Evolutionary conservation across 2,329 filamentous ascomycete species (phyloP).

Genomic region (Cryphonectria naterciae): DNA sequence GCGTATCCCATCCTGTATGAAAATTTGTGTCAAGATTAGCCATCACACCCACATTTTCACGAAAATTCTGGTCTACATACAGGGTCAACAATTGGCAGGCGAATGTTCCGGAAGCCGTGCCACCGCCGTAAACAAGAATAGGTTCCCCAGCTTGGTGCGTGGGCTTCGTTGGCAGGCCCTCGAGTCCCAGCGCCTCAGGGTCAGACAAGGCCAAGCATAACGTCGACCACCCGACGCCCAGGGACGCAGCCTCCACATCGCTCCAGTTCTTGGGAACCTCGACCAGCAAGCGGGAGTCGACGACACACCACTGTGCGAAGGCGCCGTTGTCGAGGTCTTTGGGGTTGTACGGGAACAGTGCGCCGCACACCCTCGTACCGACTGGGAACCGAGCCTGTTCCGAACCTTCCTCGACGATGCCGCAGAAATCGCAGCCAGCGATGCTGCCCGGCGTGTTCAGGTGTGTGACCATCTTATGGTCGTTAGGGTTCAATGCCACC

Average conservation of each 20-base stretch:
- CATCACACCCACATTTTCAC: background rate
- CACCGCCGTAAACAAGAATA: constrained; percentile 28
- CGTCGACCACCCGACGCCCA: constrained; percentile 19
- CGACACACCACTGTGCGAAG: constrained; percentile 18
- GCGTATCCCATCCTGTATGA: constrained; percentile 5
- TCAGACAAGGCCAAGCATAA: constrained; percentile 19
- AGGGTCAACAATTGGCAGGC: constrained; percentile 25
- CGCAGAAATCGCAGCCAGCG: constrained; percentile 37
- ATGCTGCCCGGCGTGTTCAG: constrained; percentile 23
- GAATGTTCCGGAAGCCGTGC: constrained; percentile 27
- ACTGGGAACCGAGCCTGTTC: constrained; percentile 15
- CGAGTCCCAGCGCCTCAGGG: constrained; percentile 12
- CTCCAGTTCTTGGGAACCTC: constrained; percentile 8
- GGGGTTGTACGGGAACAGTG: constrained; percentile 25
- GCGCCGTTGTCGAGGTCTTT: constrained; percentile 3
- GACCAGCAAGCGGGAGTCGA: constrained; percentile 11
- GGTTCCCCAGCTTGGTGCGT: constrained; percentile 6
- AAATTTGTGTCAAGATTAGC: background rate
- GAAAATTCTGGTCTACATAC: constrained; percentile 4
- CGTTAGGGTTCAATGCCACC: constrained; percentile 39
- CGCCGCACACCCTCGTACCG: constrained; percentile 32
- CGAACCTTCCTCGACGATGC: constrained; percentile 33
- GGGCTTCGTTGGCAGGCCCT: constrained; percentile 5
- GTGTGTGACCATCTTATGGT: constrained; percentile 37
- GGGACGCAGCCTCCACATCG: constrained; percentile 14